Base-by-base conservation (phyloP, 2,329 filamentous ascomycete species). In the Colletotrichum graminicola region DNA sequence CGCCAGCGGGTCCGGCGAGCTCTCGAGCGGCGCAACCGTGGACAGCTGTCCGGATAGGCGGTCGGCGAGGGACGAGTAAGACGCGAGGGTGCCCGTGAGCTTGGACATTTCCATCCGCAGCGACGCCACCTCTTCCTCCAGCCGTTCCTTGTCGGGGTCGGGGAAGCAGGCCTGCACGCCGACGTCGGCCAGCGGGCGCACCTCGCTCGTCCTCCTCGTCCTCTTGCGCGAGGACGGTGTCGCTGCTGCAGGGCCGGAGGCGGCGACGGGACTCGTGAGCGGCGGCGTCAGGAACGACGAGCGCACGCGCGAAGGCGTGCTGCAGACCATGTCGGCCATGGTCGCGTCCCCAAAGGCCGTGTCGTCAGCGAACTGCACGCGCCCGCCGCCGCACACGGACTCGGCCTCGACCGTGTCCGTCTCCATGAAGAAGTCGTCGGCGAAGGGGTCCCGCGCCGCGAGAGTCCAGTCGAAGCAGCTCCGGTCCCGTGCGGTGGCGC, bases 271-370 rank as follows among this genome's bases (percentile, higher is more conserved):
- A 52, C 88, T 90, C 0, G 88, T 90, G 2, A 84, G 83, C 1
- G 88, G 88, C 0, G 88, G 88, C 0, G 87, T 88, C 5, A 85
- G 84, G 73, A 89, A 89, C 0, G 86, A 88, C n/a, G 79, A 76
- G 55, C 79, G 77, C 52, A 79, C 77, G 21, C 80, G 76, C 2
- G 83, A 83, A 0, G 88, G 88, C 3, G 88, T 90, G 76, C 88
- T 86, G 75, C 84, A 85, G 10, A 82, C 78, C 2, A 89, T 75
- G 39, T 89, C 85, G 0, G 83, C 84, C 77, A 88, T 82, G 0
- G 86, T 86, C 3, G 79, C 76, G n/a, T 89, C 84, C 10, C 85
- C 85, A 76, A 88, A 88, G 1, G 7, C 78, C 78, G 34, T 81
- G 77, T 79, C 79, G 11, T 83, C 82, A 10, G 73, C 76, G 4